Evolutionary conservation across 257 asterid genomes (phyloP), one percentile per base, ranked within the genome.

Genomic region (Penstemon newberryi): DNA sequence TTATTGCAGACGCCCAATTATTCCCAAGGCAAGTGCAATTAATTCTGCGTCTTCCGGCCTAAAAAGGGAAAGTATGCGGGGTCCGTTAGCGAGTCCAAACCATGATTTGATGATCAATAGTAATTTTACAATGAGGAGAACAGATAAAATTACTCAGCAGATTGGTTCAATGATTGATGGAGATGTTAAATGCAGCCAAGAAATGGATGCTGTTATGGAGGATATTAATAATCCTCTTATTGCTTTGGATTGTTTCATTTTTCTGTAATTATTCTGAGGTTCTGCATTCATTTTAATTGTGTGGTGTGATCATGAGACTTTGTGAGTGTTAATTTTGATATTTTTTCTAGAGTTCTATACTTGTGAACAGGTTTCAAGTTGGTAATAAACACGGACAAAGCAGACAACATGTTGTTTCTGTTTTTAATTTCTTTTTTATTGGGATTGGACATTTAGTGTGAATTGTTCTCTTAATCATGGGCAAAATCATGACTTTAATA

Each of bases 201-300:
- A 72, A 36, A 66, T 78, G 73, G 91, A 87, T 79, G 42, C 68
- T 38, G 65, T 82, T 13, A 73, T 78, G 85, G 93, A 90, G 76
- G 96, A 90, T 66, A 63, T 87, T 15, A 60, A 83, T 15, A 90
- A 88, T 77, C 96, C 97, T 43, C 90, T 59, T 4, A 86, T 90
- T 63, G 94, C 97, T 15, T 74, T 90, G 86, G 97, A 90, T 73
- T 90, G 96, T 72, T 90, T 90, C 71, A 90, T 90, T 75, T 90
- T 90, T 61, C 81, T 90, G 56, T 90, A 72, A 51, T 54, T 56
- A 8, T 11, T 59, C 9, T 11, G 9, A 6, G 53, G 65, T 60
- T 64, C 60, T 18, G 18, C 53, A 8, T 15, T 7, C 57, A 62
- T 68, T 44, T 73, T 62, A 46, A 52, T 69, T 46, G 74, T 71